These are phyloP conservation scores for Litsea cubeba DNA, from an alignment of 164 flowering plant genomes.

Conservation along the genomic window DNA sequence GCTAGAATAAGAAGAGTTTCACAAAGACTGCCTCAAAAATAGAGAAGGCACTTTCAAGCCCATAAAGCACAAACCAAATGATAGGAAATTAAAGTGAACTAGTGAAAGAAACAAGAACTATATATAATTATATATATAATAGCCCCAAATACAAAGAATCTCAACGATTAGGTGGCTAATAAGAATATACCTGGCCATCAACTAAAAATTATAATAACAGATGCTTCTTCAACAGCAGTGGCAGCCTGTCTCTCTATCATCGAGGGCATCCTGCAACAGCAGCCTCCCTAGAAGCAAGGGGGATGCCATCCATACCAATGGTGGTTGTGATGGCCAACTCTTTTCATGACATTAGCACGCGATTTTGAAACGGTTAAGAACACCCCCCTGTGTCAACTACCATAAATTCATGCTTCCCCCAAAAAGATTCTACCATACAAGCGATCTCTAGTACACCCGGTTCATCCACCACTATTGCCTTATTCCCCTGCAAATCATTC, in stretches of 20 bases:
- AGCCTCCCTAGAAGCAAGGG: slow-evolving; percentile 81
- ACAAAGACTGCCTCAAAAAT: background rate
- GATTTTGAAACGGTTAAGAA: slow-evolving; percentile 72
- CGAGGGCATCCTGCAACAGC: slow-evolving; percentile 97
- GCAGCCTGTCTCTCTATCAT: slow-evolving; percentile 93
- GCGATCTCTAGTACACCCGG: slow-evolving; percentile 99
- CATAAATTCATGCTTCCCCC: slow-evolving; percentile 94
- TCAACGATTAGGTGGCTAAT: background rate
- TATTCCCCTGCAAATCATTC: slow-evolving; percentile 53
- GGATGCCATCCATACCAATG: slow-evolving; percentile 93
- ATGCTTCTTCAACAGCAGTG: slow-evolving; percentile 83
- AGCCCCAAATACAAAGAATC: slow-evolving; percentile 1
- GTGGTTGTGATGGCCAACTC: slow-evolving; percentile 79
- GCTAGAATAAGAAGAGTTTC: background rate
- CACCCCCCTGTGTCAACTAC: slow-evolving; percentile 98
- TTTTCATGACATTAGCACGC: slow-evolving; percentile 60
- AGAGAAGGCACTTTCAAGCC: background rate
- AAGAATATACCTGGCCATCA: slow-evolving; percentile 80
- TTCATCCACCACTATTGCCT: slow-evolving; percentile 96
- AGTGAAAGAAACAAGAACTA: background rate
- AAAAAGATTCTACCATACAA: slow-evolving; percentile 88
- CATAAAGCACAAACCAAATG: background rate
- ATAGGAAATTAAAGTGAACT: too few relatives aligned
- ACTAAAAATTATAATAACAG: slow-evolving; percentile 81
- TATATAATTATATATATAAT: background rate